These are phyloP conservation scores for Phaeotremella skinneri DNA, from an alignment of 768 basidiomycete species.

Conservation along the genomic window DNA sequence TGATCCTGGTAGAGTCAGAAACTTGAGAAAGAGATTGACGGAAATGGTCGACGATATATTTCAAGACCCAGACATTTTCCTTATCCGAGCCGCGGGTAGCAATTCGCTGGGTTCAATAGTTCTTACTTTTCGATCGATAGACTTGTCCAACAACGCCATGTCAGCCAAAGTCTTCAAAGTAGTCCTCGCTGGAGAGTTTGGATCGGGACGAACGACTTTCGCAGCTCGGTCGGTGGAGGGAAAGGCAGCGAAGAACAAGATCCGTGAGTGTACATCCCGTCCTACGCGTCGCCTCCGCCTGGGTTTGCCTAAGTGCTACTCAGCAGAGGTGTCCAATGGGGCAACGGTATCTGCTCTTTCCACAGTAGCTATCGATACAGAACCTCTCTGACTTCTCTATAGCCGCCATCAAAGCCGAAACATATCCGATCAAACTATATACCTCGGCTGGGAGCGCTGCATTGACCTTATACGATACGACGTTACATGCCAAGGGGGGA, in stretches of 20 bases:
- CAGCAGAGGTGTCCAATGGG: no score
- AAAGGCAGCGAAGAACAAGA: constrained; percentile 22
- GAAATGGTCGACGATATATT: no score
- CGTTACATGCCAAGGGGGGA: constrained; percentile 32
- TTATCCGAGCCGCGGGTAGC: not conserved
- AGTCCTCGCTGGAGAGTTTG: constrained; percentile 33
- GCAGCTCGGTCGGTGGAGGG: constrained; percentile 17
- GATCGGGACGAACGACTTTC: constrained; percentile 22
- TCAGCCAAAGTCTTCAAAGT: constrained; percentile 29
- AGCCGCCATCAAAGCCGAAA: constrained; percentile 29
- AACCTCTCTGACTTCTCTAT: not conserved
- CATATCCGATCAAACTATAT: constrained; percentile 19
- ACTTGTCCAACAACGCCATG: constrained; percentile 11
- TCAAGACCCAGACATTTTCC: not conserved
- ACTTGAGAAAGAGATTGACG: no score
- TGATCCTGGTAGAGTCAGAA: no score
- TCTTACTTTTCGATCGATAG: not conserved
- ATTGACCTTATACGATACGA: constrained; percentile 28
- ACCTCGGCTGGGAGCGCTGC: constrained; percentile 25
- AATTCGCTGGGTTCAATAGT: no score
- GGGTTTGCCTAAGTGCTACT: no score
- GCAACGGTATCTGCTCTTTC: no score
- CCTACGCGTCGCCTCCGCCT: not conserved
- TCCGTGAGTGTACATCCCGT: constrained; percentile 19
- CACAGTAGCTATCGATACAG: not conserved